Percentiles rank a stretch among this genome's conserved stretches.
These are phyloP conservation scores for Chloranthus sessilifolius DNA, from an alignment of 164 flowering plant genomes.

Conservation along the genomic window DNA sequence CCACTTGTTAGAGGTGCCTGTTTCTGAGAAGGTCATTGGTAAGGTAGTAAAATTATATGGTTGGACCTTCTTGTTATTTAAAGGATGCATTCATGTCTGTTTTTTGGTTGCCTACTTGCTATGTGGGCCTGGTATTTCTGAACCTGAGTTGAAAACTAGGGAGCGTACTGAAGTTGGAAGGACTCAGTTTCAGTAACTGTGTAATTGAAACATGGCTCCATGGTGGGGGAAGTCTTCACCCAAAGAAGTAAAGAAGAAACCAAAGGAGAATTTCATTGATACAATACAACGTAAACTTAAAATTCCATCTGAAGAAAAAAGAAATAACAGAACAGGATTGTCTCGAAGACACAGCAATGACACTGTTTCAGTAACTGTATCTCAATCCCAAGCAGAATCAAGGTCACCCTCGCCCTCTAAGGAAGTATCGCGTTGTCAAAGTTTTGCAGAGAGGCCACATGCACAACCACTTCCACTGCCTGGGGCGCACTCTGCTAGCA, in stretches of 20 bases:
- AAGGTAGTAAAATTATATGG: too few relatives aligned
- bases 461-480: constrained; percentile 95
- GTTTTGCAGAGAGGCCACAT: constrained; percentile 74
- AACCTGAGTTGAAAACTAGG: too few relatives aligned
- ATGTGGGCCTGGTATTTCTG: background rate
- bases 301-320: constrained; percentile 53
- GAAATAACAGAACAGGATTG: constrained; percentile 43
- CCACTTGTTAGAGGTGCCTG: too few relatives aligned
- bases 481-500: constrained; percentile 28
- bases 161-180: constrained; percentile 2
- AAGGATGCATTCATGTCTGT: background rate
- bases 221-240: constrained; percentile 94
- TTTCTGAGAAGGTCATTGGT: too few relatives aligned
- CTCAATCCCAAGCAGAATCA: constrained; percentile 52
- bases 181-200: background rate
- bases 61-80: background rate
- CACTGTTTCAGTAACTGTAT: constrained; percentile 51
- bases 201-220: constrained; percentile 27
- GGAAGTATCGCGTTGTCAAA: constrained; percentile 79
- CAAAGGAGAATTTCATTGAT: constrained; percentile 67
- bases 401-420: constrained; percentile 79
- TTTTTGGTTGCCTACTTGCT: background rate
- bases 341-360: constrained; percentile 54
- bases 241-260: constrained; percentile 72
- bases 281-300: constrained; percentile 60